phyloP scores from a whole-genome alignment of 2,329 filamentous ascomycete genomes.

The Tolypocladium sp. region DNA sequence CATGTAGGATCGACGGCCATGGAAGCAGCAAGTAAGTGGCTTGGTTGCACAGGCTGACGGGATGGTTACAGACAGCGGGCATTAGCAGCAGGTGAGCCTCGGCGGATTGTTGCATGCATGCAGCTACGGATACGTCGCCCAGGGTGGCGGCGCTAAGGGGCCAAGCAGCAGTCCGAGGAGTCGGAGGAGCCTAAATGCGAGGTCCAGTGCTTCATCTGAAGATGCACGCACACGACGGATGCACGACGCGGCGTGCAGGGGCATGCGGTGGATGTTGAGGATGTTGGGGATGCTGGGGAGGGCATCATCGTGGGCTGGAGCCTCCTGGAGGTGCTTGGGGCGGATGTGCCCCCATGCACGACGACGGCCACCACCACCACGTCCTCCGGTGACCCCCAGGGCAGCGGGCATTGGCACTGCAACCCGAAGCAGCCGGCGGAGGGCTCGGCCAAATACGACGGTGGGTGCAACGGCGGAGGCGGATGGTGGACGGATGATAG shows the following conservation, averaged over 20 bases:
- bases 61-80: neutral
- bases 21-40: too few species aligned
- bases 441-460: neutral
- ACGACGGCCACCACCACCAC: neutral
- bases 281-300: neutral
- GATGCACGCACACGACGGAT: neutral
- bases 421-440: neutral
- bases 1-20: neutral
- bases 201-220: neutral
- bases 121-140: neutral
- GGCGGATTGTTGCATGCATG: slow-evolving; percentile 1
- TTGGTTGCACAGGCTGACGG: neutral
- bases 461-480: neutral
- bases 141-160: neutral
- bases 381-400: neutral
- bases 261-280: neutral
- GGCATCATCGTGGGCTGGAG: neutral
- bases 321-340: neutral
- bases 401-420: neutral
- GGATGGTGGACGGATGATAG: neutral
- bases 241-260: neutral
- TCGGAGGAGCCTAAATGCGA: neutral
- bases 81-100: neutral
- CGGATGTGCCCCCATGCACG: neutral
- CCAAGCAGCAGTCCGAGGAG: neutral